Percentiles rank a stretch among this genome's conserved stretches.
phyloP scores from a whole-genome alignment of 2,329 filamentous ascomycete species.

The Penicillium sp. region DNA sequence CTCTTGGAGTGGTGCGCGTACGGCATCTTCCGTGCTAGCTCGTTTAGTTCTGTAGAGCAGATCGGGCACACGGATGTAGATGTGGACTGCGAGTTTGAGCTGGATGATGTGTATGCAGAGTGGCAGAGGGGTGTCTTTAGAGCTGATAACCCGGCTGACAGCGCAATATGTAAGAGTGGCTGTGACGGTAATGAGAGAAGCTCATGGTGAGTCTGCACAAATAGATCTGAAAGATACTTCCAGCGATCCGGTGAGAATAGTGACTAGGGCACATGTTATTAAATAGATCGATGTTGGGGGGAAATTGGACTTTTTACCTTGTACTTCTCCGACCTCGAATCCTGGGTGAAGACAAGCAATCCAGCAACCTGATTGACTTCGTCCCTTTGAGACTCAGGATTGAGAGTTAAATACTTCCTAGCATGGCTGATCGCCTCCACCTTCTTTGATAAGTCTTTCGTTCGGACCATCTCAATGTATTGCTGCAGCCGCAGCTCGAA shows the following conservation, averaged over 20 bases:
- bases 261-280: conserved; percentile 44
- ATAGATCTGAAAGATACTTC: conserved; percentile 72
- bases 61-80: conserved; percentile 86
- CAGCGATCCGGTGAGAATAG: conserved; percentile 75
- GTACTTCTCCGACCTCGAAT: conserved; percentile 60
- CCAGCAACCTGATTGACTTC: conserved; percentile 73
- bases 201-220: conserved; percentile 80
- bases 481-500: conserved; percentile 92
- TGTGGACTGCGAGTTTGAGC: conserved; percentile 53
- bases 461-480: conserved; percentile 85
- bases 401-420: conserved; percentile 73
- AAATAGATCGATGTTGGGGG: neutral
- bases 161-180: conserved; percentile 84
- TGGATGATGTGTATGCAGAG: conserved; percentile 60
- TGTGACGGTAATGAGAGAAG: conserved; percentile 78
- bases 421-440: conserved; percentile 79
- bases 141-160: conserved; percentile 86
- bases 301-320: conserved; percentile 43
- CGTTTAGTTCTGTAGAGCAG: conserved; percentile 91
- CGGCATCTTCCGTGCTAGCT: conserved; percentile 80
- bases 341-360: conserved; percentile 71
- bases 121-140: conserved; percentile 96
- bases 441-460: conserved; percentile 61
- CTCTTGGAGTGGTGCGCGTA: conserved; percentile 96
- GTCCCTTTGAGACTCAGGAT: conserved; percentile 64